Base-by-base conservation (phyloP, 345 rosid species). In the Abelmoschus esculentus region DNA sequence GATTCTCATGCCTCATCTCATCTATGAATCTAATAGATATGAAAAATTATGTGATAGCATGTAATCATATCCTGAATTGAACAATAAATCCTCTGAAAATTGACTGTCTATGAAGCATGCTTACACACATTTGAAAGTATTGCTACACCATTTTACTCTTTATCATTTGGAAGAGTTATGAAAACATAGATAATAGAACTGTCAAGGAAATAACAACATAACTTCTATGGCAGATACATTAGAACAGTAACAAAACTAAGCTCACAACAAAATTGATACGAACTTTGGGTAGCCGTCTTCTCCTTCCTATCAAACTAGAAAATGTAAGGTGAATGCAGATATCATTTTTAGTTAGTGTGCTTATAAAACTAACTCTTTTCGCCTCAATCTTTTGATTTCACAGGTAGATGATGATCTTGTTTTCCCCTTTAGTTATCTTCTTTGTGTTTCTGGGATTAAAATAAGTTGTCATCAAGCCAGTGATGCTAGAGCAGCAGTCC, bases 151-250 rank as follows among this genome's bases (percentile, higher is more conserved):
- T 34, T 36, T 15, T 17, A 36, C 28, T 22, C 26, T 22, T 61
- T 36, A 42, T 61, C 66, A 36, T 61, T 61, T 61, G 53, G 29
- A 64, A 22, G 54, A 64, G 68, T 15, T 12, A 18, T 19, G 34
- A 29, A 64, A 64, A 42, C 52, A 42, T 19, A 10, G 53, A 63
- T 63, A 10, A 40, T 63, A 40, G 9, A 63, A 63, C 9, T 18
- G 49, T 8, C 22, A 63, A 63, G 52, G 32, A n/a, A 63, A 40
- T 40, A 42, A 26, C n/a, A 40, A 5, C 66, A 9, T 4, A 42
- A 63, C 52, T 4, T 63, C 58, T 19, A 61, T n/a, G 28, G 66
- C 28, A 61, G 49, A 17, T 61, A 63, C 67, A 38, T 63, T 61
- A 19, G 68, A 64, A 64, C 68, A 64, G 11, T 22, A 14, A 22